phyloP scores from a whole-genome alignment of 768 basidiomycete species.

The Trametes cinnabarina region DNA sequence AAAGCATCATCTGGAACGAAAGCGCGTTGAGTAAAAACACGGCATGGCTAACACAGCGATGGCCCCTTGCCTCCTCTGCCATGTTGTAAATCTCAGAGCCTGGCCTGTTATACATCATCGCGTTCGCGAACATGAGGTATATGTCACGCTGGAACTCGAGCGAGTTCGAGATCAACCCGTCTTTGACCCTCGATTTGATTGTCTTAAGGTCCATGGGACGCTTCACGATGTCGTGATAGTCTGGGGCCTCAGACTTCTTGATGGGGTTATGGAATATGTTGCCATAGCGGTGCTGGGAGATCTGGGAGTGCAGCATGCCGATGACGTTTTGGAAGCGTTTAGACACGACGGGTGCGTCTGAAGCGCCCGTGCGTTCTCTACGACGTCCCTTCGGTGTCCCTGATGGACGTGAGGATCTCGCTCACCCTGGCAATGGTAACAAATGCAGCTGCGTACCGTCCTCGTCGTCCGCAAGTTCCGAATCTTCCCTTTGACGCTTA shows the following conservation, averaged over 20 bases:
- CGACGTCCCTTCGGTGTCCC: conserved; percentile 19
- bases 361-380: conserved; percentile 19
- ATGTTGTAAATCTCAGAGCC: conserved; percentile 83
- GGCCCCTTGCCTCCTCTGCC: conserved; percentile 78
- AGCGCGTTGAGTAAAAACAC: background rate
- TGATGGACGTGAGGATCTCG: background rate
- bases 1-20: conserved; percentile 66
- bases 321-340: conserved; percentile 84
- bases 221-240: conserved; percentile 89
- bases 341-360: conserved; percentile 36
- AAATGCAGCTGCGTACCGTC: conserved; percentile 37
- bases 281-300: conserved; percentile 82
- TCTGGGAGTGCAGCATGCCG: conserved; percentile 74
- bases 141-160: conserved; percentile 89
- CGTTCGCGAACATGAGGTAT: conserved; percentile 93
- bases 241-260: conserved; percentile 82
- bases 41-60: too few species aligned
- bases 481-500: conserved; percentile 65
- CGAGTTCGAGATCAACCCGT: conserved; percentile 76
- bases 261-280: conserved; percentile 92
- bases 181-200: conserved; percentile 81
- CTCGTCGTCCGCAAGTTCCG: conserved; percentile 64
- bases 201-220: conserved; percentile 96
- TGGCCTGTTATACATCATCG: conserved; percentile 94
- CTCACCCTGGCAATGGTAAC: background rate